Conservation (phyloP, 352 stramenopile species). For the Pythium guiyangense region DNA sequence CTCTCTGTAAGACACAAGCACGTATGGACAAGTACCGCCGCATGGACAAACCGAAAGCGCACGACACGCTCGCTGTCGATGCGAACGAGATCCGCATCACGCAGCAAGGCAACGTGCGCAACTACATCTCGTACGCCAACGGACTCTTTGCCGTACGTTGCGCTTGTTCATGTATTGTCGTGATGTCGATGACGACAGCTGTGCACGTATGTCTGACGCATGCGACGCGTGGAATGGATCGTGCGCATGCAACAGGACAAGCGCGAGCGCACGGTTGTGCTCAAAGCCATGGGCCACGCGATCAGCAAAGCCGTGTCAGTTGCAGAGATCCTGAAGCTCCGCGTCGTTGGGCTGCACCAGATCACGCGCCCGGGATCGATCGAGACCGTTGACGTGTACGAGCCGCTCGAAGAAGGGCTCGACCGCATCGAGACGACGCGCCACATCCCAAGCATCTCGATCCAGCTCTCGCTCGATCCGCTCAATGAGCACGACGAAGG, state of each 20-base stretch:
- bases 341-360: constrained; percentile 65
- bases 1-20: not conserved
- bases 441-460: constrained; percentile 71
- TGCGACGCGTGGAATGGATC: no score
- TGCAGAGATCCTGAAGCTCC: constrained; percentile 80
- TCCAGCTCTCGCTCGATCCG: constrained; percentile 63
- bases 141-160: constrained; percentile 60
- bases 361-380: constrained; percentile 77
- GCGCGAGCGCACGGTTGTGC: constrained; percentile 48
- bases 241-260: constrained; percentile 44
- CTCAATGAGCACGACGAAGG: constrained; percentile 52
- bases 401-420: constrained; percentile 81
- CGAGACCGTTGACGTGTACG: constrained; percentile 78
- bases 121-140: constrained; percentile 79
- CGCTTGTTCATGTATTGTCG: no score
- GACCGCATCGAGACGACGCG: constrained; percentile 72
- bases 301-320: constrained; percentile 86
- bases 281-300: constrained; percentile 81
- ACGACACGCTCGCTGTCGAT: constrained; percentile 39
- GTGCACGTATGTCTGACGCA: no score
- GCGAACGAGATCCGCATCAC: constrained; percentile 86
- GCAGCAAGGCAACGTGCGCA: constrained; percentile 74
- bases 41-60: constrained; percentile 51
- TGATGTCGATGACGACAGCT: no score
- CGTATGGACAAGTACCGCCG: constrained; percentile 84